Percentiles rank a stretch among this genome's conserved stretches.
Conservation (phyloP, 2,329 filamentous ascomycete species). For the Aspergillus spinulosporus region DNA sequence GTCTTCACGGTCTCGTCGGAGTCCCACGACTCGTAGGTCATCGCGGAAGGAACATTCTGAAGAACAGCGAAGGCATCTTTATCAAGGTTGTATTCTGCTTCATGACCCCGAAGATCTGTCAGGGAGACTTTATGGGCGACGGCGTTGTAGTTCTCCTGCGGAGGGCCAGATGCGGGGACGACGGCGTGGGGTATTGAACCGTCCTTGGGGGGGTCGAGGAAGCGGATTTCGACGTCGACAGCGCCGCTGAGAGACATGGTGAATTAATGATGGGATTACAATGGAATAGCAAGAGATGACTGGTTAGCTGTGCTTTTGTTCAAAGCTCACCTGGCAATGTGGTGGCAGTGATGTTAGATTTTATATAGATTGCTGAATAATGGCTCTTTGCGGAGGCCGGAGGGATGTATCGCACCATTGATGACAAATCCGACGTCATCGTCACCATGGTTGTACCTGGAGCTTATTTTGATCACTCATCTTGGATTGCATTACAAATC, state of each 20-base stretch:
- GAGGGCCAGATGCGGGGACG: constrained; percentile 63
- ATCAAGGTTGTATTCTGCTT: constrained; percentile 66
- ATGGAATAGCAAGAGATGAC: not conserved
- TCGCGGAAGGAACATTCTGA: constrained; percentile 56
- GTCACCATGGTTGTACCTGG: not conserved
- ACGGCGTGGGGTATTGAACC: constrained; percentile 40
- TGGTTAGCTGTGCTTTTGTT: not conserved
- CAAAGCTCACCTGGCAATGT: not conserved
- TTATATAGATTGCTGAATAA: not conserved
- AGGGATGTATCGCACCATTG: not conserved
- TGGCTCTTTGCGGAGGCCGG: not conserved
- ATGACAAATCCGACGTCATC: not conserved
- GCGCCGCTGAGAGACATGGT: constrained; percentile 3
- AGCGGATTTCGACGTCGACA: constrained; percentile 11
- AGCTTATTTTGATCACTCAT: not conserved
- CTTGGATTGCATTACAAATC: not conserved
- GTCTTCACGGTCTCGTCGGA: constrained; percentile 65
- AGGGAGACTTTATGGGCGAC: constrained; percentile 57
- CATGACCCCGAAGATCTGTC: constrained; percentile 71
- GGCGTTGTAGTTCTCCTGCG: constrained; percentile 65
- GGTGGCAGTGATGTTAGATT: not conserved
- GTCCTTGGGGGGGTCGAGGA: constrained; percentile 15
- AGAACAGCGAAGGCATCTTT: constrained; percentile 72
- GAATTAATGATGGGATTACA: not conserved
- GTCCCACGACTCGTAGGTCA: constrained; percentile 61